These are phyloP conservation scores for Caryopteris hybrid DNA, from an alignment of 305 asterid species.

Conservation along the genomic window DNA sequence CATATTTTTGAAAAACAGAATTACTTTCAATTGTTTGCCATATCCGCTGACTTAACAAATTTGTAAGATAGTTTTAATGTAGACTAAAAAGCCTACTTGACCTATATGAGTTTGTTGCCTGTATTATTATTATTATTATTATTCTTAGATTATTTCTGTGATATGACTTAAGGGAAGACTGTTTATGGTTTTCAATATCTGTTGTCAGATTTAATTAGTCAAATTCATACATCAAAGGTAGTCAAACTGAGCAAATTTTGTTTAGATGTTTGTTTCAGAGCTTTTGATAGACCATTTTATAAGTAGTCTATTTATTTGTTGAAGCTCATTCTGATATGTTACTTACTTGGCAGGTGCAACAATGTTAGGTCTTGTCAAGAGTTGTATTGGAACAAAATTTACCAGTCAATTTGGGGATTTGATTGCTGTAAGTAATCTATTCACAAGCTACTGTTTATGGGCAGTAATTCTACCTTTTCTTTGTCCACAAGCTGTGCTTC, in stretches of 20 bases:
- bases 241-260: not conserved
- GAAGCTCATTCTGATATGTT: slow-evolving; percentile 8
- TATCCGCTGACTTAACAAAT: not conserved
- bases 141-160: not conserved
- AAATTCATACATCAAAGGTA: not conserved
- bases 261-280: not conserved
- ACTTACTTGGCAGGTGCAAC: slow-evolving; percentile 56
- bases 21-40: not conserved
- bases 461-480: not conserved
- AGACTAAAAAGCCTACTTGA: not conserved
- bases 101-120: not conserved
- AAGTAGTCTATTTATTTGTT: slow-evolving; percentile 12
- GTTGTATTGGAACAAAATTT: slow-evolving; percentile 94
- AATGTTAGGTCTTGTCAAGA: slow-evolving; percentile 85
- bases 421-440: slow-evolving; percentile 68
- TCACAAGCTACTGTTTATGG: not conserved
- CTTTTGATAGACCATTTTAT: not conserved
- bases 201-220: not conserved
- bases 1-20: not conserved
- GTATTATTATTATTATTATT: no score
- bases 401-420: slow-evolving; percentile 95
- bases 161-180: not conserved
- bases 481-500: not conserved
- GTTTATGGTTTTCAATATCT: not conserved
- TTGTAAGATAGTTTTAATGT: not conserved